Evolutionary conservation across 345 rosid genomes (phyloP), one percentile per base, ranked within the genome.

Genomic region (Gossypium raimondii): DNA sequence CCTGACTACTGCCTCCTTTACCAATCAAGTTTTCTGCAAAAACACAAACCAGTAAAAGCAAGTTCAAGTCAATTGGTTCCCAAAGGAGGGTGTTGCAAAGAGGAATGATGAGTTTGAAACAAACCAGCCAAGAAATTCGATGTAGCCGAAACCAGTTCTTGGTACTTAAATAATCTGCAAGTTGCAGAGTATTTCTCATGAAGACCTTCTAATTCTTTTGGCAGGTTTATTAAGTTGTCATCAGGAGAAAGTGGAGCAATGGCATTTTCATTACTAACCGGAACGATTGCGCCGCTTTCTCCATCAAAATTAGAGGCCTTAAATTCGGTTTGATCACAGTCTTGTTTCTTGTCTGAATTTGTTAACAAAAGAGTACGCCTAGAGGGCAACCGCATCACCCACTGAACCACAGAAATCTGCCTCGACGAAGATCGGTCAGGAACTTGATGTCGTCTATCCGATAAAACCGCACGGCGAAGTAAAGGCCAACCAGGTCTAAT

Each of bases 1-100:
- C 99, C 73, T 75, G 82, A 84, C 99, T 92, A 82, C 93, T 88
- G 25, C 99, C 99, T 77, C 99, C 99, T 86, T 68, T 87, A 47
- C 99, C 99, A 6, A 95, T 81, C 82, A 91, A 78, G 83, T 93
- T 89, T 75, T 88, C 98, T 95, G 89, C 86, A 66, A 77, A 82
- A 73, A 57, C 27, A 16, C 73, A 12, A 7, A 25, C 50, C 50
- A 45, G 41, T 34, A 53, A 29, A 41, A 17, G 78, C 68, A 60
- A 57, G 34, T 34, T 9, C 68, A 67, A 16, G 6, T 48, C 55
- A 3, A 57, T 67, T 52, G 75, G 64, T 67, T 60, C 9, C 24
- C 18, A 16, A 41, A 34, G n/a, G 24, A 58, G 3, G 41, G 29
- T 69, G 17, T 52, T 70, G 60, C 47, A 52, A 16, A 11, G n/a